Evolutionary conservation across 352 stramenopile species (phyloP), one percentile per base, ranked within the genome.

Genomic region (Globisporangium uncinulatum): DNA sequence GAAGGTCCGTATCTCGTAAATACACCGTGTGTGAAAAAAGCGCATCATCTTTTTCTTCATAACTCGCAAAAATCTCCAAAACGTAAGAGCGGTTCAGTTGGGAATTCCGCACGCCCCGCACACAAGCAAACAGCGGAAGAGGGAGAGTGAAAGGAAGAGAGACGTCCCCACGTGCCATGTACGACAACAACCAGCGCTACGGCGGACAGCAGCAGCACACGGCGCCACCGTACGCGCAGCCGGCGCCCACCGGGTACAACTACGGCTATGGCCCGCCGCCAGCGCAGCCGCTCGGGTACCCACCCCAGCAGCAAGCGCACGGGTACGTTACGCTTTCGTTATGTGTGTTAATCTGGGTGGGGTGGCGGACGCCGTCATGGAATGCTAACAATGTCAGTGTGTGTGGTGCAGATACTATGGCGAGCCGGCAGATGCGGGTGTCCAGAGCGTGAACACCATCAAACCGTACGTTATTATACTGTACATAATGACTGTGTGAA

Each of bases 391-490:
- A 19, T 8, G 13, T 56, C 19, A 24, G 6, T 32, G 14, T 3
- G 51, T 24, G 15, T 57, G 34, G 34, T 6, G n/a, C 44, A 79
- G 67, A 46, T 79, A 84, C 51, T 70, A 59, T 52, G 62, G 56
- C 14, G 61, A 79, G 54, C 61, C 59, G 37, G 61, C 62, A 14
- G 65, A 62, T 49, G 59, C 47, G 45, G 66, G 67, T 29, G 73
- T 65, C 51, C 79, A 84, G 36, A 57, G 79, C 31, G 76, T 91
- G 17, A 62, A 79, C 47, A 65, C 77, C 34, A 85, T 92, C 57
- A 93, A 92, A 52, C 81, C 83, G 67, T 86, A 69, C 61, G 69
- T 56, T n/a, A 14, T 43, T n/a, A 4, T 29, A 57, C 5, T 29
- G 49, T 31, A 6, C 47, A 5, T 67, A 8, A 29, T 29, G 24